Evolutionary conservation across 768 basidiomycete species (phyloP).

Genomic region (Suillus cothurnatus): DNA sequence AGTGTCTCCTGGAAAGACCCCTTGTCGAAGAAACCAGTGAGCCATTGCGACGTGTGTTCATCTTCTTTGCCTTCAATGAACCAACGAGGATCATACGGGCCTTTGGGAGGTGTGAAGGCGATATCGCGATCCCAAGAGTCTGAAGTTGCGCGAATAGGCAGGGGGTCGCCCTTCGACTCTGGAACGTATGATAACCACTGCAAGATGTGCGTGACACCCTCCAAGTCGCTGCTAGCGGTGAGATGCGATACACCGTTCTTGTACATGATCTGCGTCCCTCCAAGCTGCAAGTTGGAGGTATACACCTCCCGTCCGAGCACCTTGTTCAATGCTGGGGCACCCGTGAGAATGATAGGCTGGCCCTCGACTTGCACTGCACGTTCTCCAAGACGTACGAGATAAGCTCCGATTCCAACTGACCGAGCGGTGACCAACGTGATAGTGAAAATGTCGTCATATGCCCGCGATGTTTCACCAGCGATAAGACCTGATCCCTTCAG

Average conservation of each 20-base stretch:
- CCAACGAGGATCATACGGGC: conserved; percentile 96
- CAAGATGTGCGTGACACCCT: conserved; percentile 92
- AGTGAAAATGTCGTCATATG: conserved; percentile 99
- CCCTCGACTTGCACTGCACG: conserved; percentile 99
- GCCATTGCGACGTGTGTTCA: conserved; percentile 74
- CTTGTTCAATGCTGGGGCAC: conserved; percentile 96
- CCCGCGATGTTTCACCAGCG: conserved; percentile 96
- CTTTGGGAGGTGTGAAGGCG: conserved; percentile 87
- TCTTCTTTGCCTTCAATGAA: conserved; percentile 95
- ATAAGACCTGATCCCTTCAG: conserved; percentile 96
- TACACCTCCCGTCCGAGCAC: conserved; percentile 99
- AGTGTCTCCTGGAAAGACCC: conserved; percentile 98
- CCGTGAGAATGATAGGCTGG: conserved; percentile 98
- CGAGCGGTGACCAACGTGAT: conserved; percentile 98
- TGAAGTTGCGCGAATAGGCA: conserved; percentile 73
- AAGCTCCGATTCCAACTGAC: conserved; percentile 98
- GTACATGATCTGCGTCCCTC: conserved; percentile 99
- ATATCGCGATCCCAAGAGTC: conserved; percentile 95
- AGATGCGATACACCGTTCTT: conserved; percentile 99
- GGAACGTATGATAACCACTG: conserved; percentile 96
- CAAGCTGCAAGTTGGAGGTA: conserved; percentile 96
- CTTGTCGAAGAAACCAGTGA: conserved; percentile 95
- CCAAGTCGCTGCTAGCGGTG: conserved; percentile 91
- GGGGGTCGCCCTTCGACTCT: conserved; percentile 71
- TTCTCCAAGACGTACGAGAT: conserved; percentile 96